Percentiles rank a stretch among this genome's conserved stretches.
These are phyloP conservation scores for Pestalotiopsis fici DNA, from an alignment of 2,329 filamentous ascomycete species.

Conservation along the genomic window DNA sequence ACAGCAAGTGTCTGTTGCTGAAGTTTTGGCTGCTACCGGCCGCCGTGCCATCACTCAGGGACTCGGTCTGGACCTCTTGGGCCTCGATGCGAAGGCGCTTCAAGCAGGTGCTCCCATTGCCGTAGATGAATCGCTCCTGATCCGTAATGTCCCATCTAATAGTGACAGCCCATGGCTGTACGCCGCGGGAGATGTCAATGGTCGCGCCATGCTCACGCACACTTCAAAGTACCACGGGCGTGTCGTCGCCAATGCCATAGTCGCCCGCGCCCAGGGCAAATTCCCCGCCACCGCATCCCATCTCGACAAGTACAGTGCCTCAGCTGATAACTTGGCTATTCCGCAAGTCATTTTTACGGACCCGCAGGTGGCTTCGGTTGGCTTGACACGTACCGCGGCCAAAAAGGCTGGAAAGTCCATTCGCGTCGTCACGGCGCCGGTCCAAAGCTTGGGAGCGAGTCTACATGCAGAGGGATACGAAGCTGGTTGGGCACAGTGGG, in stretches of 20 bases:
- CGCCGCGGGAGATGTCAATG: conserved; percentile 4
- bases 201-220: background rate
- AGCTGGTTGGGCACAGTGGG: background rate
- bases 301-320: background rate
- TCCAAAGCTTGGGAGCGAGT: background rate
- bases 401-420: background rate
- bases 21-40: conserved; percentile 4
- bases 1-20: background rate
- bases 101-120: background rate
- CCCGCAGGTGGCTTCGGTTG: background rate
- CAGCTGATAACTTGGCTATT: background rate
- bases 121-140: background rate
- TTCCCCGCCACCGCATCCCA: background rate
- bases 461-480: background rate
- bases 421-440: background rate
- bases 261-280: conserved; percentile 14
- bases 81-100: background rate
- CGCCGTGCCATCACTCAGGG: background rate
- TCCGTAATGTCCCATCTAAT: background rate
- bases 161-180: background rate
- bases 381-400: background rate
- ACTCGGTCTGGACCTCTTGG: background rate
- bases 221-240: conserved; percentile 1
- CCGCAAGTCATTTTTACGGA: background rate
- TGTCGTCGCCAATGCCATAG: background rate